phyloP scores from a whole-genome alignment of 2,329 filamentous ascomycete genomes.

The Setomelanomma holmii region DNA sequence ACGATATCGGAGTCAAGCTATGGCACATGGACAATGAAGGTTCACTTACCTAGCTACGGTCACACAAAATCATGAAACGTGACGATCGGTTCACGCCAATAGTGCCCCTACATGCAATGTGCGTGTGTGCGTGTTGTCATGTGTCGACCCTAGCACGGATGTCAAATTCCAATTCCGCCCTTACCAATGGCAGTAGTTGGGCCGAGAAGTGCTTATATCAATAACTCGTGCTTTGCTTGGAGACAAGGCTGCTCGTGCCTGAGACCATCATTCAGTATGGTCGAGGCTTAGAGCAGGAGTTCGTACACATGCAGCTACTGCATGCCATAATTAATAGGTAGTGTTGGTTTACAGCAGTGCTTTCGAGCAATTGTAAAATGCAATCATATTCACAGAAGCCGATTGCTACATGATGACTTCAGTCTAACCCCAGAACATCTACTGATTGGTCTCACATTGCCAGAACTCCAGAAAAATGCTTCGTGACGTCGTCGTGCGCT shows the following conservation, averaged over 20 bases:
- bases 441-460: too few species aligned
- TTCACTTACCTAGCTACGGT: conserved; percentile 44
- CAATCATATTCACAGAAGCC: background rate
- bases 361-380: too few species aligned
- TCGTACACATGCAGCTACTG: conserved; percentile 41
- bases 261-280: conserved; percentile 19
- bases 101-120: conserved; percentile 9
- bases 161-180: conserved; percentile 98
- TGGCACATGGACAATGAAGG: conserved; percentile 27
- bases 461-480: conserved; percentile 1
- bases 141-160: conserved; percentile 77
- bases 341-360: too few species aligned
- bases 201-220: conserved; percentile 95
- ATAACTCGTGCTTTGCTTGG: conserved; percentile 41
- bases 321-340: too few species aligned
- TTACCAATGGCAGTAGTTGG: conserved; percentile 83
- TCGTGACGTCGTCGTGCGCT: background rate
- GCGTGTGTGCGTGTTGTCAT: conserved; percentile 11
- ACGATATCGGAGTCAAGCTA: conserved; percentile 45
- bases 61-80: conserved; percentile 46
- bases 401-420: too few species aligned
- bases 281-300: conserved; percentile 30
- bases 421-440: too few species aligned
- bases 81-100: conserved; percentile 46
- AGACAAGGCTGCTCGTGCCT: conserved; percentile 39